Conservation (phyloP, 2,329 filamentous ascomycete genomes). For the Ophiostoma montium region DNA sequence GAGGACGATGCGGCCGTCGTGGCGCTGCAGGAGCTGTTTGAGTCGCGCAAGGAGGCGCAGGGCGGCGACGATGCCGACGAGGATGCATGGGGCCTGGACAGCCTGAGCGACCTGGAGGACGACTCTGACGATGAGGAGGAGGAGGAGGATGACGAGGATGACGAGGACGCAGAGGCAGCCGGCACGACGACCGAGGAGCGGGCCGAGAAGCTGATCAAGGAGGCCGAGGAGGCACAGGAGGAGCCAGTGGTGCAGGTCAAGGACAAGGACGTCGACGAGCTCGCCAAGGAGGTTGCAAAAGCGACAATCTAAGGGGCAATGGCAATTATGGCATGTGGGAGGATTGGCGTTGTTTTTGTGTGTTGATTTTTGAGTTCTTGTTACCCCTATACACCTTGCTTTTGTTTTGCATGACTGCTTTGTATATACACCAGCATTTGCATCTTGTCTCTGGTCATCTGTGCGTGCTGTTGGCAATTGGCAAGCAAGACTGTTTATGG, state of each 20-base stretch:
- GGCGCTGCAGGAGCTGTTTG: conserved; percentile 55
- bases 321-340: not conserved
- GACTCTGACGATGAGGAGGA: conserved; percentile 56
- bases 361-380: not conserved
- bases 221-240: conserved; percentile 58
- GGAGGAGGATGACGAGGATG: conserved; percentile 53
- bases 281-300: conserved; percentile 65
- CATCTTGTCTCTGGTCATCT: not conserved
- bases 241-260: conserved; percentile 57
- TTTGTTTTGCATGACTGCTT: not conserved
- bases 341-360: not conserved
- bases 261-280: conserved; percentile 65
- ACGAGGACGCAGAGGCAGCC: conserved; percentile 43
- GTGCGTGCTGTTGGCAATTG: not conserved
- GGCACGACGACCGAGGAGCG: conserved; percentile 42
- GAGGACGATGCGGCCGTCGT: conserved; percentile 68
- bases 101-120: conserved; percentile 73
- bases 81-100: conserved; percentile 73
- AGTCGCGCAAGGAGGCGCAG: conserved; percentile 61
- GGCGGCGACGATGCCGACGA: conserved; percentile 56
- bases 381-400: not conserved
- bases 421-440: conserved; percentile 1
- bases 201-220: conserved; percentile 54
- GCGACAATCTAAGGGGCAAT: conserved; percentile 33
- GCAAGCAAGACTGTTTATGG: not conserved